Base-by-base conservation (phyloP, 805 yeast species). In the Wickerhamiella domercqiae region DNA sequence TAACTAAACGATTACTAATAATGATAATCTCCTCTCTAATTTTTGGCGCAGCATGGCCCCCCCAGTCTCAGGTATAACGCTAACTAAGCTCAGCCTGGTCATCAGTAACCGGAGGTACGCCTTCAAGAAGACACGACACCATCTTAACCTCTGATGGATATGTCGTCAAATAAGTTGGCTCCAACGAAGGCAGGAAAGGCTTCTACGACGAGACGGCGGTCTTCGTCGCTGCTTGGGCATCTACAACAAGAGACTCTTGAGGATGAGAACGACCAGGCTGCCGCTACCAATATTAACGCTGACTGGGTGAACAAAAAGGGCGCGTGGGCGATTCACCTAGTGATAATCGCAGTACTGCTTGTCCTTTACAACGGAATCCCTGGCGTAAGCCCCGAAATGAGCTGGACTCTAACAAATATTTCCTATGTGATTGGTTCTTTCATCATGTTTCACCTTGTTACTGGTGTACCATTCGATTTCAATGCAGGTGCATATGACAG, bases 381-480 rank as follows among this genome's bases (percentile, higher is more conserved):
- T 1, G 75, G 78, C n/a, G 70, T 81, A 37, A 73, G 77, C 43
- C 75, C 72, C 40, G 93, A 86, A 56, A 70, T 84, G 68, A 71
- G 80, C 42, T 87, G 98, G 98, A 82, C 97, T 2, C 60, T 90
- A 47, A 87, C 97, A 5, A 90, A 87, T 54, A 70, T 78, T 36
- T 76, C 94, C 4, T 87, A 87, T 56, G 87, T 80, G 39, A 71
- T 80, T 46, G 97, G 96, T 3, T 76, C 93, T 1, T 90, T 84
- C 56, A 73, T 87, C 44, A 90, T 87, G 97, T 90, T 87, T 56
- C 98, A 87, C 58, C 78, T 81, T 56, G 82, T 90, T 32, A 90
- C 87, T 52, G 98, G 98, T 28, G 84, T 94, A 2, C 98, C 98
- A 0, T 90, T 87, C 55, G 98, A 90, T 50, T 86, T 87, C 63